Conservation (phyloP, 139 green algal species). For the Micractinium conductrix region DNA sequence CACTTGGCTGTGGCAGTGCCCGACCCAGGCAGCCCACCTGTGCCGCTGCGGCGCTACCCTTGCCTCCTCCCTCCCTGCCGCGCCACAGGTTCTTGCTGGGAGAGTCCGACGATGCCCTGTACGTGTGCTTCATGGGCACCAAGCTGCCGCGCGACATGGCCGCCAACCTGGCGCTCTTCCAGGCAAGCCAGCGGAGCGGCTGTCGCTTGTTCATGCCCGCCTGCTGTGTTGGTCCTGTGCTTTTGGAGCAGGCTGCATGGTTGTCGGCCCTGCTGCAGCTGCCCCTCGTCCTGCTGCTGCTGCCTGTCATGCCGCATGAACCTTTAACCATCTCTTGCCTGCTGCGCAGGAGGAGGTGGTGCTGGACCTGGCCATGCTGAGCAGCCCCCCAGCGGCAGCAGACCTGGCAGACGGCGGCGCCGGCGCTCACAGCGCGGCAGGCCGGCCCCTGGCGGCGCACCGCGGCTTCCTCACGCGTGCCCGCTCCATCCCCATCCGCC, state of each 20-base stretch:
- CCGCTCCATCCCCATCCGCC: slow-evolving; percentile 36
- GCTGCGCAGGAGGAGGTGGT: slow-evolving; percentile 38
- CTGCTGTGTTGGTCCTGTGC: no score
- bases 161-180: slow-evolving; percentile 29
- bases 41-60: no score
- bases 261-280: no score
- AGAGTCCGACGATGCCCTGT: slow-evolving; percentile 25
- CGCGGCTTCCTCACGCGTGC: slow-evolving; percentile 41
- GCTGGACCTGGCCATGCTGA: slow-evolving; percentile 20
- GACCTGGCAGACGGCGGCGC: background rate
- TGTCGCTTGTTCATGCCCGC: no score
- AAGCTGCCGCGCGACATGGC: slow-evolving; percentile 38
- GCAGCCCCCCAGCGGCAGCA: background rate
- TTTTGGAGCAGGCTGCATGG: no score
- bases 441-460: slow-evolving; percentile 32
- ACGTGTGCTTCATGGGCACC: slow-evolving; percentile 51
- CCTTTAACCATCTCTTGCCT: background rate
- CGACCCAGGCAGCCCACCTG: no score
- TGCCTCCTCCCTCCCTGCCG: no score
- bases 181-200: no score
- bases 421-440: background rate
- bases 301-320: no score
- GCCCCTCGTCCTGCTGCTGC: no score
- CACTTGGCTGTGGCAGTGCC: no score
- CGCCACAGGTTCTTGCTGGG: slow-evolving; percentile 40